These are phyloP conservation scores for Lepidopterella palustris DNA, from an alignment of 495 filamentous ascomycete genomes.

Conservation along the genomic window DNA sequence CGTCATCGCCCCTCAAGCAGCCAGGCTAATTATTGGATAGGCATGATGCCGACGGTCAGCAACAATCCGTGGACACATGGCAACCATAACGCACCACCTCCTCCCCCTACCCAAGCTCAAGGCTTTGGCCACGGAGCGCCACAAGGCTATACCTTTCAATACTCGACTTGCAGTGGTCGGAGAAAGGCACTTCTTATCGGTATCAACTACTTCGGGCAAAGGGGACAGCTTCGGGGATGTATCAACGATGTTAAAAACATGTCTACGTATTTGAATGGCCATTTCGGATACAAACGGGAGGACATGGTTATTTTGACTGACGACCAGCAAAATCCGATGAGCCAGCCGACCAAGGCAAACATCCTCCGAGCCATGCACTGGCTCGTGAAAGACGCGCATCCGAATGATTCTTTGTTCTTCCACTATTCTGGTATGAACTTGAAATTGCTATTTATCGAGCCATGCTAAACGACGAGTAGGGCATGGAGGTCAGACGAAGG, in stretches of 20 bases:
- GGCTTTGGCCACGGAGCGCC: constrained; percentile 75
- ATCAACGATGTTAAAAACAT: constrained; percentile 99
- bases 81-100: constrained; percentile 45
- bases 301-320: constrained; percentile 98
- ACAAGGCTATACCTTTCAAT: constrained; percentile 74
- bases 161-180: constrained; percentile 85
- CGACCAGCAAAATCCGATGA: constrained; percentile 95
- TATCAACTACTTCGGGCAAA: constrained; percentile 95
- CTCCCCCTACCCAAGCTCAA: constrained; percentile 54
- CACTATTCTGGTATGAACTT: constrained; percentile 82
- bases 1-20: no score
- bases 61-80: constrained; percentile 27
- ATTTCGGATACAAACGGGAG: constrained; percentile 89
- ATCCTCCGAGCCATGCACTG: constrained; percentile 97
- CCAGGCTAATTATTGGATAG: no score
- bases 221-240: constrained; percentile 85
- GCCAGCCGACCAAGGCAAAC: constrained; percentile 92
- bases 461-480: constrained; percentile 44
- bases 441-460: background rate
- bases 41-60: constrained; percentile 23
- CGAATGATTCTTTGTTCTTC: constrained; percentile 96
- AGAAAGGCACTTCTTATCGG: constrained; percentile 91
- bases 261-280: constrained; percentile 83
- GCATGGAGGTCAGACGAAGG: constrained; percentile 94
- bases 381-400: constrained; percentile 89